phyloP scores from a whole-genome alignment of 192 early-diverging fungal species.

The Coemansia sp. region DNA sequence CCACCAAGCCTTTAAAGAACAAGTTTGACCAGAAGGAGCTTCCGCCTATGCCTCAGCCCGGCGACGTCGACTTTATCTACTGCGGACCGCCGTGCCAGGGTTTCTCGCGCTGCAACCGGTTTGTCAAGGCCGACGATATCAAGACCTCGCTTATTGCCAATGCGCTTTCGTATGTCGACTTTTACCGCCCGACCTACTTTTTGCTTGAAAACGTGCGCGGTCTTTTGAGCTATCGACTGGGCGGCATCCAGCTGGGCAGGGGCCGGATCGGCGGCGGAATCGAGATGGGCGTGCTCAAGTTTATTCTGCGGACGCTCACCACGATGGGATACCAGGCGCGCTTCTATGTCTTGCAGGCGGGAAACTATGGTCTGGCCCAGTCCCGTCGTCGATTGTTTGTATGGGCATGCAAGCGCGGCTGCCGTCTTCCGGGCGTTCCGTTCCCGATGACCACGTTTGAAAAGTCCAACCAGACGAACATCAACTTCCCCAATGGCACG shows the following conservation, averaged over 20 bases:
- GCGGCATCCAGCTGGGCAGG: constrained; percentile 56
- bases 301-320: constrained; percentile 61
- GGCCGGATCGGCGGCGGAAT: constrained; percentile 56
- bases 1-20: constrained; percentile 28
- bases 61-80: constrained; percentile 67
- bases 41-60: constrained; percentile 59
- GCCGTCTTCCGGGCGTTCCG: constrained; percentile 58
- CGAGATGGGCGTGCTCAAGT: constrained; percentile 64
- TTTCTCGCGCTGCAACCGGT: constrained; percentile 62
- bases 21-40: constrained; percentile 44
- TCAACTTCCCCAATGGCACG: constrained; percentile 46
- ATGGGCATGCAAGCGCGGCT: constrained; percentile 59
- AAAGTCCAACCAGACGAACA: constrained; percentile 38
- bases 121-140: constrained; percentile 60
- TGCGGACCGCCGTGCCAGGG: constrained; percentile 76
- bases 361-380: constrained; percentile 62
- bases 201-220: constrained; percentile 70
- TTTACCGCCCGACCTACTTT: constrained; percentile 65
- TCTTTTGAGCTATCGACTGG: constrained; percentile 56
- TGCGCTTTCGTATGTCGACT: constrained; percentile 66
- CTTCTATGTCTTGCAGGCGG: constrained; percentile 64
- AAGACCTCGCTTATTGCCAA: constrained; percentile 66
- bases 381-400: constrained; percentile 65
- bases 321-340: constrained; percentile 67
- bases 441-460: constrained; percentile 55